Evolutionary conservation across 1,284 basidiomycete genomes (phyloP).

Genomic region (Mrakiaceae sp.): DNA sequence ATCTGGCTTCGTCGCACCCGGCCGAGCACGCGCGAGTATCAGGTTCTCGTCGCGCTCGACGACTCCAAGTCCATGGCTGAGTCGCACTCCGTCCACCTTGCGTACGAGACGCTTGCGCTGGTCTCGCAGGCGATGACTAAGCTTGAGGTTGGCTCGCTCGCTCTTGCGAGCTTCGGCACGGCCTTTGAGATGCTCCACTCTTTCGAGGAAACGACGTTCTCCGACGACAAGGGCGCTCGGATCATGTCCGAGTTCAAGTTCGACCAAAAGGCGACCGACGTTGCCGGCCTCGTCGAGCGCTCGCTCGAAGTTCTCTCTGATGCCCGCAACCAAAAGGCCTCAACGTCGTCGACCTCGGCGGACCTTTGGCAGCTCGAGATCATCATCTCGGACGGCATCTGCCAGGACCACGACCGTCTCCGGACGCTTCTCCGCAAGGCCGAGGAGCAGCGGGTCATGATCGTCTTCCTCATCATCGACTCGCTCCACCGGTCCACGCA

Average conservation of each 20-base stretch:
- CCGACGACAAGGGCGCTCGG: slow-evolving; percentile 63
- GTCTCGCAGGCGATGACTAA: slow-evolving; percentile 83
- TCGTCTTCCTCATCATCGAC: slow-evolving; percentile 95
- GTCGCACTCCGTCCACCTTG: slow-evolving; percentile 82
- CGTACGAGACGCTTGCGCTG: slow-evolving; percentile 86
- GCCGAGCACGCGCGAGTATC: slow-evolving; percentile 90
- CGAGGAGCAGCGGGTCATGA: slow-evolving; percentile 82
- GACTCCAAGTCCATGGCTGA: slow-evolving; percentile 97
- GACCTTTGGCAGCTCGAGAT: slow-evolving; percentile 98
- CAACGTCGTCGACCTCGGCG: slow-evolving; percentile 40
- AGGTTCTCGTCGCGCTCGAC: slow-evolving; percentile 87
- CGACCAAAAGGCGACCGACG: slow-evolving; percentile 82
- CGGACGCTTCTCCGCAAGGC: slow-evolving; percentile 72
- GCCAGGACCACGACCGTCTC: slow-evolving; percentile 84
- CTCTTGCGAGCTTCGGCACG: slow-evolving; percentile 83
- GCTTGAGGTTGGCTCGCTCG: slow-evolving; percentile 89
- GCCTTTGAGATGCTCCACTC: slow-evolving; percentile 77
- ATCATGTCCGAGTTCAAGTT: slow-evolving; percentile 81
- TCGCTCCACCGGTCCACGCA: slow-evolving; percentile 44
- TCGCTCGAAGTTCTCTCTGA: slow-evolving; percentile 66
- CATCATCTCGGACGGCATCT: slow-evolving; percentile 97
- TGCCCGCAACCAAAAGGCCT: slow-evolving; percentile 56
- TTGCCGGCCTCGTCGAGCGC: slow-evolving; percentile 71
- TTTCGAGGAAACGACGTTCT: slow-evolving; percentile 64
- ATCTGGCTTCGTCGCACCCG: slow-evolving; percentile 95